A percentile compares a stretch with the other conserved stretches of the same genome.
Conservation (phyloP, 2,329 filamentous ascomycete species). For the Orbilia oligospora region DNA sequence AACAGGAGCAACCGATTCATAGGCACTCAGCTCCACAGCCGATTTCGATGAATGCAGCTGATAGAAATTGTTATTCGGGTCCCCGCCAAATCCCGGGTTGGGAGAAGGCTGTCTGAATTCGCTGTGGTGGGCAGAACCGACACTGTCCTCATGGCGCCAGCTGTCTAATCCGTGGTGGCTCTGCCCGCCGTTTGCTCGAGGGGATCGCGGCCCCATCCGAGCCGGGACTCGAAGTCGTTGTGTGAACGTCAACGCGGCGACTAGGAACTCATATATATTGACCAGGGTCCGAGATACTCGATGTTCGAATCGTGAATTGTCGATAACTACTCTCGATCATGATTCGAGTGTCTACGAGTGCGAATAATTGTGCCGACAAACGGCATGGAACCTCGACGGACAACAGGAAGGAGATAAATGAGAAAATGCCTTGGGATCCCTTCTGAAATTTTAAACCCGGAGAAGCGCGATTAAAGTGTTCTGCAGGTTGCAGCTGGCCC, state of each 20-base stretch:
- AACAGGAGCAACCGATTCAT: constrained; percentile 63
- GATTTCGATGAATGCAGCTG: constrained; percentile 57
- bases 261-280: constrained; percentile 50
- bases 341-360: constrained; percentile 19
- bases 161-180: constrained; percentile 43
- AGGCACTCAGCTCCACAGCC: constrained; percentile 48
- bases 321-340: constrained; percentile 45
- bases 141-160: constrained; percentile 54
- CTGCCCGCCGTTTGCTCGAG: constrained; percentile 37
- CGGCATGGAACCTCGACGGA: constrained; percentile 25
- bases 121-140: constrained; percentile 48
- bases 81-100: constrained; percentile 48
- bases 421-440: constrained; percentile 21
- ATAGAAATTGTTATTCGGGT: constrained; percentile 58
- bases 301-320: constrained; percentile 32
- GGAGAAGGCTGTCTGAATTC: constrained; percentile 57
- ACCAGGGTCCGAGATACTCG: constrained; percentile 14
- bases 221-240: constrained; percentile 52
- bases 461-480: constrained; percentile 54
- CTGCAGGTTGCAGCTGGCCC: constrained; percentile 32
- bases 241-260: constrained; percentile 59
- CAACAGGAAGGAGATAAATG: constrained; percentile 24
- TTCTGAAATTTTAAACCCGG: constrained; percentile 47
- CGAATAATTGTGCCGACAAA: constrained; percentile 30
- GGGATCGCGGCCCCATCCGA: constrained; percentile 60